Base-by-base conservation (phyloP, 1,139 yeast species). In the Debaryomyces sp. region DNA sequence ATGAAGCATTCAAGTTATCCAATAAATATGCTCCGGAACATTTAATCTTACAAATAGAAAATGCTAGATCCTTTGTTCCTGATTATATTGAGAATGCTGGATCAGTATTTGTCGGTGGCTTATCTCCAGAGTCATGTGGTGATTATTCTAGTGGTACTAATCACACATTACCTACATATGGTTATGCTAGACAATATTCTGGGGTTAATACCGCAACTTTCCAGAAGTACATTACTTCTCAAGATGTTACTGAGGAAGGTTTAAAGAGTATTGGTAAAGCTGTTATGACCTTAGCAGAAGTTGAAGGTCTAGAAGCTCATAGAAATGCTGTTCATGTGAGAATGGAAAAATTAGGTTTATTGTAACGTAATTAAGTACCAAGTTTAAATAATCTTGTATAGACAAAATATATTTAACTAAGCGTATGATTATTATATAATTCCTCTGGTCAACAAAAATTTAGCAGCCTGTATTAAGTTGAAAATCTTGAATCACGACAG, bases 121-220 rank as follows among this genome's bases (percentile, higher is more conserved):
- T 88, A 67, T 88, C 97, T 4, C 99, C 99, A 41, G 99, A 94
- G 69, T 88, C 96, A 2, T 92, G 98, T 69, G 99, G 99, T 62
- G 99, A 95, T 70, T 95, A 94, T 73, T 91, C 98, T 1, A 85
- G 94, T 54, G 98, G 99, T 64, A 94, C 99, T 6, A 94, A 94
- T 77, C 98, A 92, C 72, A 94, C 99, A 0, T 79, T 94, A 61
- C 99, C 99, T 51, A 94, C 99, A 0, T 94, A 94, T 66, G 99
- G 99, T 45, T 94, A 94, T 64, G 98, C 99, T 43, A 86, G 91
- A 72, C 96, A 90, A 80, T 94, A 94, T 73, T 87, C 96, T 55
- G 99, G 99, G 50, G 98, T 92, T 51, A 94, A 94, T 72, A 92
- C 98, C 27, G 87, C 92, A 44, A 91, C 97, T 0, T 94, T 90